Conservation (phyloP, 1,139 yeast genomes). For the Candida freyschussii region DNA sequence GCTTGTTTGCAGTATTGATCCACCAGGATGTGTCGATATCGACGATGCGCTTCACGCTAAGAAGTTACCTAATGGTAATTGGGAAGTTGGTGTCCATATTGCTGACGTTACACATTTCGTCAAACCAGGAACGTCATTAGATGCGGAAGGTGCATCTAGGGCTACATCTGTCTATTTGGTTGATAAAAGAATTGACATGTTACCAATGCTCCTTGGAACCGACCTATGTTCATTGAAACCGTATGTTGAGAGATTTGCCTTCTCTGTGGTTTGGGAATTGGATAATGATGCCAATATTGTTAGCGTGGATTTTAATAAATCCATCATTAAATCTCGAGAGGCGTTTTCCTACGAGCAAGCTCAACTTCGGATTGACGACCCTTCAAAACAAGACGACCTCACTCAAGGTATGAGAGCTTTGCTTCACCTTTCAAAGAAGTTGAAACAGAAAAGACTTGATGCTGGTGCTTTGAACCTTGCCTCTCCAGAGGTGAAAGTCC, state of each 20-base stretch:
- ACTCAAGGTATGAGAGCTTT: slow-evolving; percentile 87
- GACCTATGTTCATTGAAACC: slow-evolving; percentile 94
- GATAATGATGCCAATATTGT: slow-evolving; percentile 83
- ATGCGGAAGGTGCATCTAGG: slow-evolving; percentile 93
- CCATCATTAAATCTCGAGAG: slow-evolving; percentile 85
- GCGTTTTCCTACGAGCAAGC: slow-evolving; percentile 96
- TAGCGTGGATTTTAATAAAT: slow-evolving; percentile 76
- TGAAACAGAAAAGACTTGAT: slow-evolving; percentile 80
- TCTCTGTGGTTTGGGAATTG: slow-evolving; percentile 93
- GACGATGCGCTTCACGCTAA: slow-evolving; percentile 97
- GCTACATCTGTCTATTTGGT: slow-evolving; percentile 97
- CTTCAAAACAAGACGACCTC: slow-evolving; percentile 70
- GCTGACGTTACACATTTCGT: slow-evolving; percentile 99
- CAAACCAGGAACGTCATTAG: slow-evolving; percentile 86
- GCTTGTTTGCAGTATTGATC: slow-evolving; percentile 93
- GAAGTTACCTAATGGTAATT: slow-evolving; percentile 82
- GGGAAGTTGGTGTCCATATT: slow-evolving; percentile 97
- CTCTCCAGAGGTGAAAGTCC: slow-evolving; percentile 96
- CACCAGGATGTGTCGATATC: slow-evolving; percentile 97
- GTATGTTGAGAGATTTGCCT: slow-evolving; percentile 92
- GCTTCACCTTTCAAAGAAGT: slow-evolving; percentile 68
- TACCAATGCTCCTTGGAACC: slow-evolving; percentile 93
- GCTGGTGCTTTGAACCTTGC: slow-evolving; percentile 97
- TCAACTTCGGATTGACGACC: slow-evolving; percentile 84
- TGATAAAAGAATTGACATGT: slow-evolving; percentile 99